phyloP scores from a whole-genome alignment of 108 stramenopile species.

The Conticribra weissflogii region DNA sequence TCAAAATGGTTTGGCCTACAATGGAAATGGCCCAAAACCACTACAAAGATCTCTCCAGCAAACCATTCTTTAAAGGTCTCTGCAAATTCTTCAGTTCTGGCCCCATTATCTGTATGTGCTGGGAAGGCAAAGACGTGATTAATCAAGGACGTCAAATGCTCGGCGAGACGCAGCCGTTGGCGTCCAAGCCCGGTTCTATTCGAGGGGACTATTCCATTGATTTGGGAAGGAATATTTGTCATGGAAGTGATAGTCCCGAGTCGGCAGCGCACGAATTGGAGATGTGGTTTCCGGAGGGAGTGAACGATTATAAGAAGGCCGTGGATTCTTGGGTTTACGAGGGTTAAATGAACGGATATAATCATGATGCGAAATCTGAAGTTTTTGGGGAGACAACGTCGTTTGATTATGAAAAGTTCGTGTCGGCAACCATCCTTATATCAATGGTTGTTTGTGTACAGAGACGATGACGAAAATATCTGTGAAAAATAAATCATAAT shows the following conservation, averaged over 20 bases:
- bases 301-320: slow-evolving; percentile 81
- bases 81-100: slow-evolving; percentile 91
- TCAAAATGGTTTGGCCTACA: slow-evolving; percentile 93
- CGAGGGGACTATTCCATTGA: slow-evolving; percentile 89
- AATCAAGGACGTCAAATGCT: slow-evolving; percentile 91
- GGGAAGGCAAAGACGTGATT: slow-evolving; percentile 84
- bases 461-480: too few species aligned
- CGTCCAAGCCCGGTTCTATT: slow-evolving; percentile 83
- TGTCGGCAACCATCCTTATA: too few species aligned
- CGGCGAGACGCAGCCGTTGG: slow-evolving; percentile 83
- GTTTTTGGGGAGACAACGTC: too few species aligned
- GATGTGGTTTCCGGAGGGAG: slow-evolving; percentile 91
- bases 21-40: slow-evolving; percentile 88
- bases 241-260: slow-evolving; percentile 81
- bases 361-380: neutral
- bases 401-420: too few species aligned
- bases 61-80: slow-evolving; percentile 93
- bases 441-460: too few species aligned
- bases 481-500: too few species aligned
- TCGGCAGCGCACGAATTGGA: slow-evolving; percentile 78
- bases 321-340: slow-evolving; percentile 82
- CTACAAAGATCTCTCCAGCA: slow-evolving; percentile 90
- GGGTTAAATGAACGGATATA: slow-evolving; percentile 9
- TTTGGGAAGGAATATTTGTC: slow-evolving; percentile 73
- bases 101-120: slow-evolving; percentile 92